A percentile compares a stretch with the other conserved stretches of the same genome.
phyloP scores from a whole-genome alignment of 768 basidiomycete species.

The Paxillus rubicundulus region DNA sequence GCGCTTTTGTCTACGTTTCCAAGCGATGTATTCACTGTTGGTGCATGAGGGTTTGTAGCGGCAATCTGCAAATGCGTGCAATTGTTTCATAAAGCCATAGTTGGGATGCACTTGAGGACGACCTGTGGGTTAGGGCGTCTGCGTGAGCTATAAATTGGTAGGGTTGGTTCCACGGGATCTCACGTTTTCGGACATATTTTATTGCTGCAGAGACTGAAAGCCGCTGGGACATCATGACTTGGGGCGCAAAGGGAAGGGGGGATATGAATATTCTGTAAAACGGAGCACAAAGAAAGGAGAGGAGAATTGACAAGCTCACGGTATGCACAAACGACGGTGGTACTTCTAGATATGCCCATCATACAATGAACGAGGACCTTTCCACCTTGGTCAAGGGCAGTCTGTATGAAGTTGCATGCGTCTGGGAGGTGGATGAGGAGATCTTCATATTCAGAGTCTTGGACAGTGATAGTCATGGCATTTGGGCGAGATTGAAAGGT shows the following conservation, averaged over 20 bases:
- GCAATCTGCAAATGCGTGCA: constrained; percentile 53
- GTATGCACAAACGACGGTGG: constrained; percentile 57
- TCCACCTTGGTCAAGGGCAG: constrained; percentile 50
- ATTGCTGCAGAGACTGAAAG: constrained; percentile 45
- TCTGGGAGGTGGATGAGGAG: constrained; percentile 63
- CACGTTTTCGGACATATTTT: constrained; percentile 48
- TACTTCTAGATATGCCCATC: constrained; percentile 70
- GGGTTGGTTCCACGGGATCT: constrained; percentile 11
- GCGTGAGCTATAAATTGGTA: constrained; percentile 8
- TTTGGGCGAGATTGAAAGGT: constrained; percentile 40
- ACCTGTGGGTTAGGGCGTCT: constrained; percentile 23
- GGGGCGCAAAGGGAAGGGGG: background rate
- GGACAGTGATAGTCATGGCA: constrained; percentile 33
- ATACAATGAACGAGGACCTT: constrained; percentile 69
- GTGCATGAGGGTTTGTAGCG: constrained; percentile 42
- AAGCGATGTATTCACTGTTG: constrained; percentile 49
- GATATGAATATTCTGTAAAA: background rate
- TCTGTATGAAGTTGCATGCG: constrained; percentile 61
- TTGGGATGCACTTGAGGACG: constrained; percentile 40
- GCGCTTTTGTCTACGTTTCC: constrained; percentile 55
- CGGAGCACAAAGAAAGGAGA: background rate
- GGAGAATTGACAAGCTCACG: constrained; percentile 36
- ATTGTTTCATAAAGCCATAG: constrained; percentile 56
- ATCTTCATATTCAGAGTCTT: constrained; percentile 51
- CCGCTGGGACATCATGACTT: constrained; percentile 51